phyloP scores from a whole-genome alignment of 1,284 basidiomycete species.

The Vanrija sp. region DNA sequence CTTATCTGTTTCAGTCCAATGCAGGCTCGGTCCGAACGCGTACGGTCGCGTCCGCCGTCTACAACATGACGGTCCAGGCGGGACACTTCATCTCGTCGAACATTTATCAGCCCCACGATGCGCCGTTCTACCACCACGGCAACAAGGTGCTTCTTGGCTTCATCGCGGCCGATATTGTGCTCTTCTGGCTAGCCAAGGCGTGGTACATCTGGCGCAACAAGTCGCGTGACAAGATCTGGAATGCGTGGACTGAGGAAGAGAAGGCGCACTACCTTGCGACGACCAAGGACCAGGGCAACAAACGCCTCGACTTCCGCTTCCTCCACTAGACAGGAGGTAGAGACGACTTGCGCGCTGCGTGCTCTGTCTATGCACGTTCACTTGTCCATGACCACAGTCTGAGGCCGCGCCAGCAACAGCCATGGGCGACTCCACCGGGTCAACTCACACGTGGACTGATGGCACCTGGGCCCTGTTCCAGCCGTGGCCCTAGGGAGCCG shows the following conservation, averaged over 20 bases:
- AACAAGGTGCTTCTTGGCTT: slow-evolving; percentile 35
- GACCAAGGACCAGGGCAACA: slow-evolving; percentile 32
- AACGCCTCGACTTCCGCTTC: slow-evolving; percentile 17
- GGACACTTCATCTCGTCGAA: slow-evolving; percentile 29
- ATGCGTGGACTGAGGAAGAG: slow-evolving; percentile 22
- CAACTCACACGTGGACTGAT: too few species aligned
- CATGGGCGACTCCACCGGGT: too few species aligned
- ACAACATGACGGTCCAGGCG: slow-evolving; percentile 42
- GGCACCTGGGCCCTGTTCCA: too few species aligned
- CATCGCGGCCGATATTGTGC: slow-evolving; percentile 16
- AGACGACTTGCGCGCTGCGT: too few species aligned
- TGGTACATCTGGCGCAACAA: slow-evolving; percentile 27
- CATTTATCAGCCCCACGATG: slow-evolving; percentile 32
- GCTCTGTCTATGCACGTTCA: too few species aligned
- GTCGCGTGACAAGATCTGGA: slow-evolving; percentile 26
- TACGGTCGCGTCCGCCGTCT: slow-evolving; percentile 34
- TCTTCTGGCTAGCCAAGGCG: slow-evolving; percentile 20
- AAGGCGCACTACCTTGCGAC: slow-evolving; percentile 26
- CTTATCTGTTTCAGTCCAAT: slow-evolving; percentile 13
- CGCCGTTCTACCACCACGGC: slow-evolving; percentile 36
- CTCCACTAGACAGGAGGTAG: not conserved
- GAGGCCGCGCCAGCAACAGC: too few species aligned
- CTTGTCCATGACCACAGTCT: too few species aligned
- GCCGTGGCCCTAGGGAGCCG: too few species aligned
- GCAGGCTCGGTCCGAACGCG: slow-evolving; percentile 37